Base-by-base conservation (phyloP, 768 basidiomycete genomes). In the Boletus rubescentipes region DNA sequence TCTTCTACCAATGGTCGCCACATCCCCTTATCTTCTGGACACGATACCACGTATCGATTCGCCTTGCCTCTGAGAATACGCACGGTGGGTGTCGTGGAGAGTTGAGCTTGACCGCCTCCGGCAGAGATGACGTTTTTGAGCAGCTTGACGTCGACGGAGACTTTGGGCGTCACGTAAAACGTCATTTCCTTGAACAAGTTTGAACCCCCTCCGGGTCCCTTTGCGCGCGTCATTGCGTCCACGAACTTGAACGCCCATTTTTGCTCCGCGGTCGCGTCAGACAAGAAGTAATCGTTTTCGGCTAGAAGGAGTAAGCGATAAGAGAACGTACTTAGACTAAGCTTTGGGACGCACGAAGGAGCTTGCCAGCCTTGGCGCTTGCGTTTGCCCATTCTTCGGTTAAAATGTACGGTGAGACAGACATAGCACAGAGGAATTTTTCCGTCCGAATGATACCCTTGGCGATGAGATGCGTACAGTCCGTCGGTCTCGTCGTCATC, bases 381-480 rank as follows among this genome's bases (percentile, higher is more conserved):
- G 79, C 79, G 6, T 67, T 74, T 5, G 88, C 79, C 94, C 93
- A 97, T 32, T 80, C 73, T 48, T 78, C 77, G 4, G 77, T 80
- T 20, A 97, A 71, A 43, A 95, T 75, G 55, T 75, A 77, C 0
- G 89, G 86, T 0, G 79, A 82, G 1, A 69, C 70, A 0, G 88
- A 77, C 60, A 96, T 73, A 0, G 90, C 91, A 60, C 84, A 85
- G 0, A 97, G 75, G 65, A 96, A 89, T 67, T 96, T 97, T 65
- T 93, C 89, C 1, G 94, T 96, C 5, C 93, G 81, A 6, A 86
- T 83, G 23, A 95, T 75, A 26, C 76, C 75, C 32, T 79, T 80
- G 10, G 83, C 81, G 43, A 96, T 69, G 12, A 97, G 77, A 70
- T 95, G 91, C 0, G 92, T 96, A 62, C 87, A 91, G 49, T 91